phyloP scores from a whole-genome alignment of 1,284 basidiomycete species.

The Leccinum huronense region DNA sequence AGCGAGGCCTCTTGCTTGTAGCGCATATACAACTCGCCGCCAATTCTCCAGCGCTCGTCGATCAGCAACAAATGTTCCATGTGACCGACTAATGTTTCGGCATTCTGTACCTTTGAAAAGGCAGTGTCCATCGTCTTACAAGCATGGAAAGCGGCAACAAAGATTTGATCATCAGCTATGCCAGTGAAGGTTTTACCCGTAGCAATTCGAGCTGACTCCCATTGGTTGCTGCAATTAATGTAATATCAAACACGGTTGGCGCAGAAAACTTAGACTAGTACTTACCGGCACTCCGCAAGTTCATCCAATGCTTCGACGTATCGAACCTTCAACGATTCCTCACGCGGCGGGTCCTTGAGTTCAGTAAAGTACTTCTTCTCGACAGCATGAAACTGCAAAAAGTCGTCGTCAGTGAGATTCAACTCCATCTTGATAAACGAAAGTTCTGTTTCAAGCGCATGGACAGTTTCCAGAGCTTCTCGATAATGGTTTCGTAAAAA shows the following conservation, averaged over 20 bases:
- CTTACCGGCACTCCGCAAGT: neutral
- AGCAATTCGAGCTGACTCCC: neutral
- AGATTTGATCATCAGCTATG: neutral
- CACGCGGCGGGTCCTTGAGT: neutral
- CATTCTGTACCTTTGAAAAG: neutral
- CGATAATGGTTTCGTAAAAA: neutral
- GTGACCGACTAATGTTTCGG: neutral
- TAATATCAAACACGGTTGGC: no score
- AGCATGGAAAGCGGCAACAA: neutral
- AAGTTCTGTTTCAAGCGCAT: neutral
- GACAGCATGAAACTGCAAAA: neutral
- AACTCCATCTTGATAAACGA: neutral
- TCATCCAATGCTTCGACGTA: neutral
- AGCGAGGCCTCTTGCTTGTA: slow-evolving; percentile 1
- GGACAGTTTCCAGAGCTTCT: neutral
- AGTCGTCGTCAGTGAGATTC: neutral
- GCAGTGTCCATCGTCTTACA: neutral
- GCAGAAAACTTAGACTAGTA: no score
- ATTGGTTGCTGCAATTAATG: neutral
- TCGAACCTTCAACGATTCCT: neutral
- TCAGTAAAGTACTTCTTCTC: neutral
- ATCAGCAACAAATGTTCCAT: neutral
- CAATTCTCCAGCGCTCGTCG: neutral
- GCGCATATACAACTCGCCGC: neutral
- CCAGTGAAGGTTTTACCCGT: neutral